Conservation (phyloP, 331 rosid species). For the Malus hybrid region DNA sequence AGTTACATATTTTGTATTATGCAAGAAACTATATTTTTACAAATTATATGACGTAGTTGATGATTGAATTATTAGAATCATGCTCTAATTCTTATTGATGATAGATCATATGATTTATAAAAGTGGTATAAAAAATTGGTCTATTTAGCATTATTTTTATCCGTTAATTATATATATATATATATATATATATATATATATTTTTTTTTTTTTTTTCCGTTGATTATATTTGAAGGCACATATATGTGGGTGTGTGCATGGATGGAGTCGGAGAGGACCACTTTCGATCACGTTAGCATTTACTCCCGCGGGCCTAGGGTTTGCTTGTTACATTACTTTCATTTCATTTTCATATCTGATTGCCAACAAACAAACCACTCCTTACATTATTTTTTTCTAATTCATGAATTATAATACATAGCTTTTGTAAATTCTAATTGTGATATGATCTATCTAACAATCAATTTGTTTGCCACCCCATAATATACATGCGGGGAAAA, state of each 20-base stretch:
- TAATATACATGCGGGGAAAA: neutral
- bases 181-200: too few species aligned
- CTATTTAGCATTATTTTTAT: too few species aligned
- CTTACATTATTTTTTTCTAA: neutral
- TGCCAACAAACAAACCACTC: neutral
- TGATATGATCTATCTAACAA: neutral
- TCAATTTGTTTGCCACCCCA: neutral
- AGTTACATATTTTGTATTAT: too few species aligned
- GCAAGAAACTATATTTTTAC: too few species aligned
- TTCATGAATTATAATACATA: neutral
- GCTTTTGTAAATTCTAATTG: neutral
- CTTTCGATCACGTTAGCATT: neutral
- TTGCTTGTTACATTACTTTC: conserved; percentile 4
- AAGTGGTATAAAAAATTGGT: too few species aligned
- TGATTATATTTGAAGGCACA: neutral
- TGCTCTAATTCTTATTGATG: too few species aligned
- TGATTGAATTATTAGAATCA: too few species aligned
- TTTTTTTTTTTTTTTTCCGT: too few species aligned
- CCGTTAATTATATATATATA: too few species aligned
- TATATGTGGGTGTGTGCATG: neutral
- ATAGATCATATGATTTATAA: too few species aligned
- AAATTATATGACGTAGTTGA: too few species aligned
- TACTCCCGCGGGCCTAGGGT: neutral
- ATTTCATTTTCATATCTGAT: neutral
- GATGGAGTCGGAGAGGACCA: conserved; percentile 33